Conservation (phyloP, 2,329 filamentous ascomycete genomes). For the Neonectria punicea region DNA sequence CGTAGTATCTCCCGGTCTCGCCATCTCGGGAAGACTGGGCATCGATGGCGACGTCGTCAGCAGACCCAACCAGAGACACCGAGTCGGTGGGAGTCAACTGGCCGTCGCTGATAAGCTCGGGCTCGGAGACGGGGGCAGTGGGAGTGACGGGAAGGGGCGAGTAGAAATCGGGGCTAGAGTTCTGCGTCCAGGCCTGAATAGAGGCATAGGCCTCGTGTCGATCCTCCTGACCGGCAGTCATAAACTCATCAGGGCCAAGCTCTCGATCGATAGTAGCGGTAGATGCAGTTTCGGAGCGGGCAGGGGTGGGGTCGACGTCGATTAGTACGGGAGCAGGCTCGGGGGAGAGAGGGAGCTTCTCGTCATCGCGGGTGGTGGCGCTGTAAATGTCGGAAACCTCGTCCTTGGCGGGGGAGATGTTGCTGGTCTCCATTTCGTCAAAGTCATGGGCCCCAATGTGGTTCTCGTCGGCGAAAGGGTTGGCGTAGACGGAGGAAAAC, state of each 20-base stretch:
- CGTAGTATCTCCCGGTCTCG: conserved; percentile 56
- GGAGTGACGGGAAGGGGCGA: conserved; percentile 67
- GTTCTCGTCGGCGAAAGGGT: conserved; percentile 70
- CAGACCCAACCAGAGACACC: conserved; percentile 63
- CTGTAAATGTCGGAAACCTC: conserved; percentile 68
- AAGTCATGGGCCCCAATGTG: conserved; percentile 62
- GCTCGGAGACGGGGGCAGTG: conserved; percentile 60
- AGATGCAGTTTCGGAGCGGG: conserved; percentile 33
- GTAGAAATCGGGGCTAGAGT: conserved; percentile 66
- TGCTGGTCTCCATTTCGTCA: conserved; percentile 50
- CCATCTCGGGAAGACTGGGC: conserved; percentile 50
- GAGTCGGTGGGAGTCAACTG: conserved; percentile 70
- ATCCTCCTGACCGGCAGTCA: conserved; percentile 62
- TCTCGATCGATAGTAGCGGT: conserved; percentile 50
- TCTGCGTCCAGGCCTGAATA: conserved; percentile 73
- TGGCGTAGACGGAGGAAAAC: conserved; percentile 60
- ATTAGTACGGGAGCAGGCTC: conserved; percentile 47
- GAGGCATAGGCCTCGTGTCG: conserved; percentile 64
- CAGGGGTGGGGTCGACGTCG: conserved; percentile 43
- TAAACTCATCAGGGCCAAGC: conserved; percentile 58
- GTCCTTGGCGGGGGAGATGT: conserved; percentile 58
- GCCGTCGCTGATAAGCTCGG: conserved; percentile 63
- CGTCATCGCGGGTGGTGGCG: conserved; percentile 59
- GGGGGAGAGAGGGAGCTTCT: conserved; percentile 28
- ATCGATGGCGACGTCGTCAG: conserved; percentile 59